A percentile compares a stretch with the other conserved stretches of the same genome.
phyloP scores from a whole-genome alignment of 306 rosid genomes.

The Rosa persica region DNA sequence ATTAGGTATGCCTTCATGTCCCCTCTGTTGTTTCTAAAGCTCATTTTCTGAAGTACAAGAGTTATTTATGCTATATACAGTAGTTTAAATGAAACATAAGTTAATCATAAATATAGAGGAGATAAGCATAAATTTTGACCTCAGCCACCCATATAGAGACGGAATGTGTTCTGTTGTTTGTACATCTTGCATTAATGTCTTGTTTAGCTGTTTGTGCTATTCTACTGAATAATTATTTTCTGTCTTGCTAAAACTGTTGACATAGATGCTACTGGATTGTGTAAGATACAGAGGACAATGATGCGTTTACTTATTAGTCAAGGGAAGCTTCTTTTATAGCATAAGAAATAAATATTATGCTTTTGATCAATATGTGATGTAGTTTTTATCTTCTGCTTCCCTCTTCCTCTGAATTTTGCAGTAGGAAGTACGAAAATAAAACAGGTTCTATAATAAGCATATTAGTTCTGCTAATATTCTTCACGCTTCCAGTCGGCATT shows the following conservation, averaged over 20 bases:
- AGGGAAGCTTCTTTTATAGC: not conserved
- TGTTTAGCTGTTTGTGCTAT: not conserved
- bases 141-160: constrained; percentile 27
- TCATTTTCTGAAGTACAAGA: too few relatives aligned
- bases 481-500: too few relatives aligned
- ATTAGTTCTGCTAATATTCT: too few relatives aligned
- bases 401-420: too few relatives aligned
- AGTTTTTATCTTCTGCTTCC: too few relatives aligned
- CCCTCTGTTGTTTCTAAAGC: too few relatives aligned
- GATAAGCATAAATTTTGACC: constrained; percentile 40
- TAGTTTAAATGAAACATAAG: too few relatives aligned
- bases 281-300: not conserved
- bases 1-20: too few relatives aligned
- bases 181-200: constrained; percentile 31
- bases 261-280: not conserved
- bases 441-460: too few relatives aligned
- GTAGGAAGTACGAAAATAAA: too few relatives aligned
- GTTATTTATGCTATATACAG: too few relatives aligned
- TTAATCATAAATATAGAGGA: too few relatives aligned
- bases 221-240: not conserved
- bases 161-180: constrained; percentile 16
- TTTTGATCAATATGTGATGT: not conserved
- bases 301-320: constrained; percentile 6
- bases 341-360: not conserved
- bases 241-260: not conserved